Percentiles rank a stretch among this genome's conserved stretches.
Evolutionary conservation across 2,329 filamentous ascomycete species (phyloP).

Genomic region (Botrytis porri): DNA sequence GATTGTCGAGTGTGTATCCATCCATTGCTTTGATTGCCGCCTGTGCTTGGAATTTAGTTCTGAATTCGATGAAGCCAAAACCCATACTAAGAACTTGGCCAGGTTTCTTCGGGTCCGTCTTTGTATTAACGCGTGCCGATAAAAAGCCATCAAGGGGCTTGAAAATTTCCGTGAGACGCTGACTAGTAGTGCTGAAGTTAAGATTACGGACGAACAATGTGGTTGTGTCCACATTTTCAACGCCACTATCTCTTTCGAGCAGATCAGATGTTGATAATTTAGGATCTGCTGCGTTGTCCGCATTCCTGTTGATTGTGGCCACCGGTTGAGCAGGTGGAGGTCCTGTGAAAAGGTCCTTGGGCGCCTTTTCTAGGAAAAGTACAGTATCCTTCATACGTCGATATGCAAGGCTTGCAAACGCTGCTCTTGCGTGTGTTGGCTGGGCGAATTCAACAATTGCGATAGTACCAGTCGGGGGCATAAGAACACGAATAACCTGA

Average conservation of each 20-base stretch:
- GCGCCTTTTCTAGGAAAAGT: slow-evolving; percentile 90
- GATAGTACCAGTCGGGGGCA: slow-evolving; percentile 90
- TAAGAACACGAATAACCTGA: slow-evolving; percentile 74
- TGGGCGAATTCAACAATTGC: slow-evolving; percentile 88
- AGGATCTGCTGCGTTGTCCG: slow-evolving; percentile 35
- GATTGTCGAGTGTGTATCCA: slow-evolving; percentile 79
- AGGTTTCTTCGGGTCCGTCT: slow-evolving; percentile 85
- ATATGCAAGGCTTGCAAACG: slow-evolving; percentile 83
- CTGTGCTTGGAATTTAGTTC: slow-evolving; percentile 71
- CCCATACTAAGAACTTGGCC: slow-evolving; percentile 93
- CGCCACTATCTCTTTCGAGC: slow-evolving; percentile 53
- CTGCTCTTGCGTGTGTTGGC: slow-evolving; percentile 73
- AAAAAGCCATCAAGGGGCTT: slow-evolving; percentile 81
- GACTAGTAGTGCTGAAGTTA: slow-evolving; percentile 83
- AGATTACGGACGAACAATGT: slow-evolving; percentile 93
- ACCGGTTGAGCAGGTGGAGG: slow-evolving; percentile 25
- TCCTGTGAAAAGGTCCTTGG: slow-evolving; percentile 68
- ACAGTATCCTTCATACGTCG: slow-evolving; percentile 87
- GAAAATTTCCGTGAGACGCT: slow-evolving; percentile 74
- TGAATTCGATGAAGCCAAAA: slow-evolving; percentile 92
- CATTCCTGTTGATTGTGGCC: slow-evolving; percentile 24
- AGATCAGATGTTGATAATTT: slow-evolving; percentile 70
- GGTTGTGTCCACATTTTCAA: slow-evolving; percentile 61
- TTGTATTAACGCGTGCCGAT: slow-evolving; percentile 87
- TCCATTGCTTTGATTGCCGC: slow-evolving; percentile 84